Evolutionary conservation across 805 yeast genomes (phyloP), one percentile per base, ranked within the genome.

Genomic region (Candida peoriensis): DNA sequence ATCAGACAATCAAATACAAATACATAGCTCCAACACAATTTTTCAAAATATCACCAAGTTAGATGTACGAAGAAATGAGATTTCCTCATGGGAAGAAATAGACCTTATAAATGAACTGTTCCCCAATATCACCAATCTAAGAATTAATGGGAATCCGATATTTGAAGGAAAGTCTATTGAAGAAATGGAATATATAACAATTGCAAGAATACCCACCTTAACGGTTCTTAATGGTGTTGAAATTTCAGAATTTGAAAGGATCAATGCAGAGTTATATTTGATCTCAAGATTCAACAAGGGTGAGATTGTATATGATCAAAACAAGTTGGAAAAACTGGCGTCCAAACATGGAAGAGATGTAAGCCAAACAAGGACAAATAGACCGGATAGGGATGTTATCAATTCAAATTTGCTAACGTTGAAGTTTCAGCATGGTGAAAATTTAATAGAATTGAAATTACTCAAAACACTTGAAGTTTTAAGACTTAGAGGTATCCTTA

Each of bases 261-360:
- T 39, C 6, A 82, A 79, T 43, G 81, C 84, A 1, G 95, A 87
- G 52, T 52, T 83, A 5, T 85, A 72, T 50, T 77, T 82, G 40
- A 60, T 82, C 20, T 65, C 77, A 5, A 66, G 66, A 41, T 73
- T 82, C 0, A 28, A 36, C 8, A 34, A 39, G 1, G 49, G 51
- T 1, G 51, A 56, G 6, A 45, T 61, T 32, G 27, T 27, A 2
- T 63, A 57, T 27, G 44, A 57, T 15, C 29, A 26, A 12, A 26
- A 23, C 22, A 14, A 50, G 72, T 20, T 79, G 82, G 81, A 28
- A 32, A 3, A 23, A 54, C 18, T 63, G 76, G n/a, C 48, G 60
- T 26, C 39, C 3, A 61, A 59, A 36, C 63, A 77, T 48, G 57
- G 55, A 5, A 33, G 38, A 53, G 15, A 24, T n/a, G 3, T 31